Percentiles rank a stretch among this genome's conserved stretches.
These are phyloP conservation scores for Stemphylium vesicarium DNA, from an alignment of 2,329 filamentous ascomycete genomes.

Conservation along the genomic window DNA sequence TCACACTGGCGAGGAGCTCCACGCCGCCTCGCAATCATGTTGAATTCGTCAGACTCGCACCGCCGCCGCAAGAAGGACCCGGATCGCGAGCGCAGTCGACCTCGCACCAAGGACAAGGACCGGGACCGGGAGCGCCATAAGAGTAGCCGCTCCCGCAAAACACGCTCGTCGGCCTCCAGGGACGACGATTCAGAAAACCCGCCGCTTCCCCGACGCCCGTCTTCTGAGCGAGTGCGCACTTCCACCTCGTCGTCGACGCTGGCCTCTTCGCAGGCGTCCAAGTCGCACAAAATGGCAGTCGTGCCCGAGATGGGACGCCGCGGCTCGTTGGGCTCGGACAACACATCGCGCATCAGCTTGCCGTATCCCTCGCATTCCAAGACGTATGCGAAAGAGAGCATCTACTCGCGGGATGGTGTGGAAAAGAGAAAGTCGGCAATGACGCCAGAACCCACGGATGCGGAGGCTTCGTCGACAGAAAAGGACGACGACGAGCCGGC, in stretches of 20 bases:
- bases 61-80: slow-evolving; percentile 48
- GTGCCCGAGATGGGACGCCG: slow-evolving; percentile 58
- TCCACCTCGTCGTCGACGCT: slow-evolving; percentile 29
- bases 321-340: slow-evolving; percentile 41
- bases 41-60: slow-evolving; percentile 42
- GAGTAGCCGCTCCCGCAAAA: slow-evolving; percentile 37
- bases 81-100: slow-evolving; percentile 30
- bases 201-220: slow-evolving; percentile 26
- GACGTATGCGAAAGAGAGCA: slow-evolving; percentile 86
- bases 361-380: slow-evolving; percentile 88
- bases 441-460: slow-evolving; percentile 53
- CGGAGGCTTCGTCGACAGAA: slow-evolving; percentile 39
- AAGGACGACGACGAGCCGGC: slow-evolving; percentile 22
- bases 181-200: slow-evolving; percentile 30
- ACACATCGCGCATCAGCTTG: slow-evolving; percentile 52
- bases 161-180: slow-evolving; percentile 39
- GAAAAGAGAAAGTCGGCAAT: slow-evolving; percentile 38
- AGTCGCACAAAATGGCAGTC: slow-evolving; percentile 47
- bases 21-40: slow-evolving; percentile 31
- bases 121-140: slow-evolving; percentile 35
- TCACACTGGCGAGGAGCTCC: slow-evolving; percentile 27
- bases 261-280: slow-evolving; percentile 29
- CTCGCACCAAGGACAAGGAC: slow-evolving; percentile 12
- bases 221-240: slow-evolving; percentile 35
- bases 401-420: slow-evolving; percentile 62